Conservation (phyloP, 805 yeast species). For the Pichia occidentalis region DNA sequence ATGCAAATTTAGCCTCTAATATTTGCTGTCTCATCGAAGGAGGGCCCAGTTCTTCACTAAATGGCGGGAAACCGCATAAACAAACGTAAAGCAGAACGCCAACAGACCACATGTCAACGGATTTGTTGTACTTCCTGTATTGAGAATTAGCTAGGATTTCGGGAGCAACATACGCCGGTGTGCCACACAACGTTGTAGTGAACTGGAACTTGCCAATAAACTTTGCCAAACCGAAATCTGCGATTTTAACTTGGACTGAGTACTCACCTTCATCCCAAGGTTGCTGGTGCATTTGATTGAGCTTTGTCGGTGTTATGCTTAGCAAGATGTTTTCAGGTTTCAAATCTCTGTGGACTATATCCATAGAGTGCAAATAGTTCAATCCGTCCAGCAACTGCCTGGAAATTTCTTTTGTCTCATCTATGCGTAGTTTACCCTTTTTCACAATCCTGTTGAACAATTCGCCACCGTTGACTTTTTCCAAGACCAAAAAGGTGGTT, state of each 20-base stretch:
- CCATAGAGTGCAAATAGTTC: slow-evolving; percentile 84
- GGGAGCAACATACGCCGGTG: slow-evolving; percentile 85
- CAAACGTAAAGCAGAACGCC: slow-evolving; percentile 76
- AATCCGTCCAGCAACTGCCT: slow-evolving; percentile 53
- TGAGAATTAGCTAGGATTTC: slow-evolving; percentile 54
- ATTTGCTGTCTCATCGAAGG: slow-evolving; percentile 75
- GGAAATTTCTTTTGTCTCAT: slow-evolving; percentile 56
- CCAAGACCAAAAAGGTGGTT: slow-evolving; percentile 59
- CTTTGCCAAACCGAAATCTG: slow-evolving; percentile 74
- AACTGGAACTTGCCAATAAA: slow-evolving; percentile 66
- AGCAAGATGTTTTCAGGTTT: slow-evolving; percentile 84
- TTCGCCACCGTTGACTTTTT: slow-evolving; percentile 71
- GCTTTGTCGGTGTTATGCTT: slow-evolving; percentile 38
- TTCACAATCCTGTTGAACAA: slow-evolving; percentile 63
- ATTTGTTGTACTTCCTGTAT: slow-evolving; percentile 53
- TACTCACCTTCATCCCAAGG: slow-evolving; percentile 59
- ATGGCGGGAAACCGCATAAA: slow-evolving; percentile 80
- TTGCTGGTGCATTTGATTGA: slow-evolving; percentile 14
- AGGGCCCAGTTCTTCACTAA: slow-evolving; percentile 75
- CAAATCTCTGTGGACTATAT: slow-evolving; percentile 87
- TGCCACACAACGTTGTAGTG: slow-evolving; percentile 76
- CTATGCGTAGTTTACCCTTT: slow-evolving; percentile 54
- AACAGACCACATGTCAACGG: slow-evolving; percentile 77
- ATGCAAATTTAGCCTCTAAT: slow-evolving; percentile 58
- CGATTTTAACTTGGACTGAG: slow-evolving; percentile 63